These are phyloP conservation scores for Rubus parviflorus DNA, from an alignment of 306 rosid species.

Conservation along the genomic window DNA sequence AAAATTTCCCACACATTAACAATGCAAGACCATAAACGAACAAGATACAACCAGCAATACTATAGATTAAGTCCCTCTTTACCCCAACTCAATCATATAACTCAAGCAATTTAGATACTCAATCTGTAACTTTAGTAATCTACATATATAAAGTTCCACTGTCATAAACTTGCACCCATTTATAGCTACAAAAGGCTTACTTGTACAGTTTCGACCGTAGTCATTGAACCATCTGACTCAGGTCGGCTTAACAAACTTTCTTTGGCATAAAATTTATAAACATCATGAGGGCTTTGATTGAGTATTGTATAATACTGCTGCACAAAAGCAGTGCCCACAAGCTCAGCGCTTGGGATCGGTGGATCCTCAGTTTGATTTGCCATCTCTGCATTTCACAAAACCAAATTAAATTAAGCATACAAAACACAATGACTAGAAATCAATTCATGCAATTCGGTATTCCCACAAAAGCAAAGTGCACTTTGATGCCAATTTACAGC, in stretches of 20 bases:
- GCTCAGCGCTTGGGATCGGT: slow-evolving; percentile 28
- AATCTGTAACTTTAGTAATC: too few relatives aligned
- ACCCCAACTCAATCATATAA: background rate
- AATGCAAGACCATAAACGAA: too few relatives aligned
- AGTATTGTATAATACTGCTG: slow-evolving; percentile 49
- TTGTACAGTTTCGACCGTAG: slow-evolving; percentile 33
- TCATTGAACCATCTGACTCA: slow-evolving; percentile 48
- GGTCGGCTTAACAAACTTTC: slow-evolving; percentile 59
- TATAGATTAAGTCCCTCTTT: background rate
- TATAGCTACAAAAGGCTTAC: slow-evolving; percentile 34
- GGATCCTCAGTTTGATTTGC: slow-evolving; percentile 38
- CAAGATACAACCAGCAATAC: background rate
- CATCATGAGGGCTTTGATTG: slow-evolving; percentile 31
- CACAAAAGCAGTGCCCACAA: slow-evolving; percentile 60
- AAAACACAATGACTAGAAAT: background rate
- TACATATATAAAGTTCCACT: background rate
- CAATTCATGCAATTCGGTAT: too few relatives aligned
- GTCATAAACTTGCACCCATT: background rate
- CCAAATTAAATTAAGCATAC: background rate
- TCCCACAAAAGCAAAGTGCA: background rate
- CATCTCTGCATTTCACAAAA: slow-evolving; percentile 44
- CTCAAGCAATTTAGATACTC: background rate
- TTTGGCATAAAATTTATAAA: slow-evolving; percentile 48
- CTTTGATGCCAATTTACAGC: background rate
- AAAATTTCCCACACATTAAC: background rate